A percentile compares a stretch with the other conserved stretches of the same genome.
These are phyloP conservation scores for Ophiostoma australiae DNA, from an alignment of 2,329 filamentous ascomycete genomes.

Conservation along the genomic window DNA sequence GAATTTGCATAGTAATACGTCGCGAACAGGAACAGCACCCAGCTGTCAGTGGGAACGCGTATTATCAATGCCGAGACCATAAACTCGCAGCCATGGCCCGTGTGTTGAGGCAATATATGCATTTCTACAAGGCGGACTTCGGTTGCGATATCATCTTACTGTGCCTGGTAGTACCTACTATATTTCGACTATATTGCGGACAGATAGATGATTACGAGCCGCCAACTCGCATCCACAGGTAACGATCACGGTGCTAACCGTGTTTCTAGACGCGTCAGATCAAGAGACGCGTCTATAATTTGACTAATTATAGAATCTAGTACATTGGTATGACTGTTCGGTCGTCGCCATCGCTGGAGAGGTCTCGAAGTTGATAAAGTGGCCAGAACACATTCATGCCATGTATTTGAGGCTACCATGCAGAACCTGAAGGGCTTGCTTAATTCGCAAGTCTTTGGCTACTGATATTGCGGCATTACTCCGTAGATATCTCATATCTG, in stretches of 20 bases:
- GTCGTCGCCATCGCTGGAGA: neutral
- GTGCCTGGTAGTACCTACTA: neutral
- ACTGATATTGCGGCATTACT: neutral
- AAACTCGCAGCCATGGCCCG: neutral
- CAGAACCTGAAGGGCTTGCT: neutral
- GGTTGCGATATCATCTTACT: neutral
- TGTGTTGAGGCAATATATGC: neutral
- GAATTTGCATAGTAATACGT: neutral
- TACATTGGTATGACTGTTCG: neutral
- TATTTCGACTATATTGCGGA: neutral
- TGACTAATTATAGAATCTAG: neutral
- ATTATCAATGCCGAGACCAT: neutral
- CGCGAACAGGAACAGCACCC: neutral
- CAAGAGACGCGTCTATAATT: neutral
- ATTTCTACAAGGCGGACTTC: neutral
- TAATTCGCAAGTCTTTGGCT: neutral
- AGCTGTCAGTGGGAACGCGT: neutral
- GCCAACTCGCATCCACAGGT: neutral
- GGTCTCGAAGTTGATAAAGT: neutral
- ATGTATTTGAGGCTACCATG: neutral
- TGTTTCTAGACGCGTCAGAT: neutral
- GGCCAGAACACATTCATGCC: no score
- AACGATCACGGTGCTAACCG: neutral
- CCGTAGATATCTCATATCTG: neutral
- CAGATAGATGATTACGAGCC: neutral